Evolutionary conservation across 768 basidiomycete species (phyloP), one percentile per base, ranked within the genome.

Genomic region (Tricholoma bakamatsutake): DNA sequence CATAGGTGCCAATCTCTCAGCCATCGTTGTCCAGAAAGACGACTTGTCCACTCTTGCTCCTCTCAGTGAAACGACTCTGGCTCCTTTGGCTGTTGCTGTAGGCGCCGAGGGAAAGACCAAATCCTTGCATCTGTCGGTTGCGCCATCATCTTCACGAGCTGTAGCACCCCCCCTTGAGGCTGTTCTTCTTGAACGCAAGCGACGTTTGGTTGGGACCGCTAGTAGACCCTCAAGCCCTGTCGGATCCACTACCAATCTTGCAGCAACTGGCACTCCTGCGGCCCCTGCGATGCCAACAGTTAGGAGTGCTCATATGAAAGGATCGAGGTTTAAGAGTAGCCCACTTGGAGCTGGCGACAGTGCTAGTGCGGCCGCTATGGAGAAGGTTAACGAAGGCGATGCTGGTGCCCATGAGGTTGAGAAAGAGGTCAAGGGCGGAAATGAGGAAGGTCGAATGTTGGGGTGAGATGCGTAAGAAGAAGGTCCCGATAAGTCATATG

Each of bases 251-350:
- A 49, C 31, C 9, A 48, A 52, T 7, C 6, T 46, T 18, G 54
- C 45, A 7, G 34, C 30, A n/a, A 28, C 28, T 40, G 53, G 42
- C 0, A 10, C 53, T 15, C 31, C 55, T n/a, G 1, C 37, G 34
- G 39, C 21, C 13, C 43, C 55, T 11, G 50, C 11, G 30, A 40
- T 48, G 2, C 9, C 53, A 10, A 21, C 52, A 30, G 43, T 9
- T 27, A 61, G 60, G 59, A 48, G 58, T 33, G 54, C 57, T 17
- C 52, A 63, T 35, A 53, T 60, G 51, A 86, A 83, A 63, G 83
- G 82, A 21, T 72, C 75, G 18, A 75, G 80, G 57, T 90, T 88
- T 71, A 90, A 89, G 80, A 90, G 87, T 63, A 88, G 81, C 63
- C 87, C 86, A 31, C 70, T 87, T 31, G 79, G 73, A 18, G 76